Evolutionary conservation across 2,329 filamentous ascomycete species (phyloP).

Genomic region (Fusarium sp.): DNA sequence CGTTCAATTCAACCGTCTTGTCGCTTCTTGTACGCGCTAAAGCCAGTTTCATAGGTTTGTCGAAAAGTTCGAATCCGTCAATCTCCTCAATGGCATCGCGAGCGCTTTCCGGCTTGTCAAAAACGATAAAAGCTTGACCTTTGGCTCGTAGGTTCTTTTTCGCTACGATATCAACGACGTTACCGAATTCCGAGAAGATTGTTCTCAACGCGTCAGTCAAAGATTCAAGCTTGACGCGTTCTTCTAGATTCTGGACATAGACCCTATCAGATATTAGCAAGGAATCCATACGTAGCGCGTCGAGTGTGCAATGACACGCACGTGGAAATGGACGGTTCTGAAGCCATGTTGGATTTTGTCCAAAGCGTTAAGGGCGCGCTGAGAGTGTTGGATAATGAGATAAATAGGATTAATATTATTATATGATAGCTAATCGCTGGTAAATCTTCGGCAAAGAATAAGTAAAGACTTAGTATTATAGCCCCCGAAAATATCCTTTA

Average conservation of each 20-base stretch:
- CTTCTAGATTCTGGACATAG: conserved; percentile 86
- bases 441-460: no score
- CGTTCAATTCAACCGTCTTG: conserved; percentile 79
- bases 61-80: conserved; percentile 92
- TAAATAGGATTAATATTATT: no score
- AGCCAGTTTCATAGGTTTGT: conserved; percentile 86
- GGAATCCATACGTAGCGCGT: conserved; percentile 57
- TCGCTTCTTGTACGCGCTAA: conserved; percentile 87
- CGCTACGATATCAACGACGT: conserved; percentile 82
- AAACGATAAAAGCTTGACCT: conserved; percentile 95
- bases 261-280: conserved; percentile 61
- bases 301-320: conserved; percentile 78
- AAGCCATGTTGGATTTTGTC: conserved; percentile 49
- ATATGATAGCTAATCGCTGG: no score
- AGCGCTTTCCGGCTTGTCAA: conserved; percentile 82
- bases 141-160: conserved; percentile 92
- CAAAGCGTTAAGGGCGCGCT: no score
- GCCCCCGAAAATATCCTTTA: no score
- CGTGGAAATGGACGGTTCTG: conserved; percentile 66
- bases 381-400: no score
- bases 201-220: conserved; percentile 77
- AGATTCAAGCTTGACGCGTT: conserved; percentile 83
- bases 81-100: conserved; percentile 84
- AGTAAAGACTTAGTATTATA: no score
- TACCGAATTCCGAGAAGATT: conserved; percentile 90